Percentiles rank a stretch among this genome's conserved stretches.
Evolutionary conservation across 2,329 filamentous ascomycete genomes (phyloP).

Genomic region (Daldinia sp.): DNA sequence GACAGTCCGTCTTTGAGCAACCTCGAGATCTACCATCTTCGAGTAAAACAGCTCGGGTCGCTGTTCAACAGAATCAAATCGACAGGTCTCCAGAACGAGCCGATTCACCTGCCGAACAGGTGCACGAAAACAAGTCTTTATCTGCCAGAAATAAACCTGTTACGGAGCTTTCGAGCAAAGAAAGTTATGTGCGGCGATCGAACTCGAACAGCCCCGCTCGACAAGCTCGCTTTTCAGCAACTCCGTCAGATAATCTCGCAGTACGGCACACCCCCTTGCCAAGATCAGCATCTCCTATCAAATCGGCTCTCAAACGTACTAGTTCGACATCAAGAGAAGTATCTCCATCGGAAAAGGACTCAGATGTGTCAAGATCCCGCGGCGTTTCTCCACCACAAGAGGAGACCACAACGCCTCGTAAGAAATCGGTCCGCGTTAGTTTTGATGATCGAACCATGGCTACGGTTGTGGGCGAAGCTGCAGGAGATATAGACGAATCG

Average conservation of each 20-base stretch:
- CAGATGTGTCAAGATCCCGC: slow-evolving; percentile 57
- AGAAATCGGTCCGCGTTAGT: slow-evolving; percentile 79
- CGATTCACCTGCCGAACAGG: slow-evolving; percentile 28
- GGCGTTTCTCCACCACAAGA: slow-evolving; percentile 51
- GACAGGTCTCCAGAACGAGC: slow-evolving; percentile 9
- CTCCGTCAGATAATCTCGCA: slow-evolving; percentile 63
- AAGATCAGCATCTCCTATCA: slow-evolving; percentile 79
- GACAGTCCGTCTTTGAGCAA: slow-evolving; percentile 48
- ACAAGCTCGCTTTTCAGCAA: slow-evolving; percentile 74
- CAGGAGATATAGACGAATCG: slow-evolving; percentile 57
- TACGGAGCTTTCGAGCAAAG: slow-evolving; percentile 40
- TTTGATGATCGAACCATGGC: slow-evolving; percentile 76
- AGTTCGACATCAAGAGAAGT: slow-evolving; percentile 64
- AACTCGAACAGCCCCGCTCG: slow-evolving; percentile 73
- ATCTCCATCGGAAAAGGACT: slow-evolving; percentile 64
- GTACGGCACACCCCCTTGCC: slow-evolving; percentile 76
- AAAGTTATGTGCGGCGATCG: slow-evolving; percentile 50
- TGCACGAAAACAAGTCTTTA: slow-evolving; percentile 32
- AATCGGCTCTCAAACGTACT: slow-evolving; percentile 78
- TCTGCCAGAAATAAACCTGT: slow-evolving; percentile 46
- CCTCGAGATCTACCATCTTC: slow-evolving; percentile 32
- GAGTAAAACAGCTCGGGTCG: slow-evolving; percentile 17
- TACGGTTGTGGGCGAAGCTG: slow-evolving; percentile 64
- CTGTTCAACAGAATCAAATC: slow-evolving; percentile 12
- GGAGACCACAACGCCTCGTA: slow-evolving; percentile 60